Evolutionary conservation across 1,139 yeast genomes (phyloP).

Genomic region (Hansenula anomala): DNA sequence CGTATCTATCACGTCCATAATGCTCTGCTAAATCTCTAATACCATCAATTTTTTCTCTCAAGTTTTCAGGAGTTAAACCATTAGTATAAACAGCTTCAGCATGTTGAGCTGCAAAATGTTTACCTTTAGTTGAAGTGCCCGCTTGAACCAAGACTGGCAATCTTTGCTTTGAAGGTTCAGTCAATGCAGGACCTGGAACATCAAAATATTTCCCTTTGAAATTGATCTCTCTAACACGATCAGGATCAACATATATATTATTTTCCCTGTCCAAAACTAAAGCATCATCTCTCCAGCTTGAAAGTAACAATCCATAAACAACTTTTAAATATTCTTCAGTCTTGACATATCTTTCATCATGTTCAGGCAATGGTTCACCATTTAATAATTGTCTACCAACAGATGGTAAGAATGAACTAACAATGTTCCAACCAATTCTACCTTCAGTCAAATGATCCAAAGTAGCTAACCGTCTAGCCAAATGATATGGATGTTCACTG

Average conservation of each 20-base stretch:
- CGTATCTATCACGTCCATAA: slow-evolving; percentile 9
- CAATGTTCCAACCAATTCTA: slow-evolving; percentile 40
- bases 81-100: slow-evolving; percentile 34
- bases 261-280: slow-evolving; percentile 24
- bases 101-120: slow-evolving; percentile 34
- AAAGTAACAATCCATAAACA: slow-evolving; percentile 30
- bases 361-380: slow-evolving; percentile 30
- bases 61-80: slow-evolving; percentile 16
- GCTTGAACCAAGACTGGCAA: slow-evolving; percentile 38
- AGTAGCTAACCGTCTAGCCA: slow-evolving; percentile 36
- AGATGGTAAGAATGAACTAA: slow-evolving; percentile 31
- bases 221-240: slow-evolving; percentile 29
- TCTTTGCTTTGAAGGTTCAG: slow-evolving; percentile 36
- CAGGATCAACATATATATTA: slow-evolving; percentile 30
- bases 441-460: slow-evolving; percentile 37
- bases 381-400: slow-evolving; percentile 32
- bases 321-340: slow-evolving; percentile 36
- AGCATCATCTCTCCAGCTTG: slow-evolving; percentile 40
- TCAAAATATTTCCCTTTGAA: slow-evolving; percentile 33
- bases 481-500: slow-evolving; percentile 36
- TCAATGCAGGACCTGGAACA: slow-evolving; percentile 34
- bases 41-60: not conserved
- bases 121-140: slow-evolving; percentile 35
- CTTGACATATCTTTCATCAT: slow-evolving; percentile 33
- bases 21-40: slow-evolving; percentile 12